phyloP scores from a whole-genome alignment of 2,329 filamentous ascomycete species.

The Neonectria ditissima region DNA sequence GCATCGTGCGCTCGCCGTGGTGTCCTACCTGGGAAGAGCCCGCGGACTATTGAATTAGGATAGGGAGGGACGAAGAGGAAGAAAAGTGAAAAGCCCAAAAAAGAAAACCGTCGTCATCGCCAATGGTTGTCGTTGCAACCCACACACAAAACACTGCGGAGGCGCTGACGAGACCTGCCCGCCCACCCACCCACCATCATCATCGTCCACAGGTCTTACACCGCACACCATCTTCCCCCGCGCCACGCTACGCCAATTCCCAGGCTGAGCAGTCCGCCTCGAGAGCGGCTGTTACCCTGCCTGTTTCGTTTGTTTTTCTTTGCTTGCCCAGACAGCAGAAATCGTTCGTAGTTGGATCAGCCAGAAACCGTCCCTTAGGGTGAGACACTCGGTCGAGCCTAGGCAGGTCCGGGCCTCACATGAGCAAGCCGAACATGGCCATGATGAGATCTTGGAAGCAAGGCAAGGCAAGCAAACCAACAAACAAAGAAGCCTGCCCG shows the following conservation, averaged over 20 bases:
- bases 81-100: background rate
- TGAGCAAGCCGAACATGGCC: background rate
- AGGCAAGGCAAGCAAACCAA: too few species aligned
- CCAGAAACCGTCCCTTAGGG: background rate
- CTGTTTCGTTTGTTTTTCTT: background rate
- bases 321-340: background rate
- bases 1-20: slow-evolving; percentile 21
- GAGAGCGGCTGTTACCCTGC: slow-evolving; percentile 6
- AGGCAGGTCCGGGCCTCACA: slow-evolving; percentile 12
- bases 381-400: slow-evolving; percentile 15
- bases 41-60: background rate
- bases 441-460: slow-evolving; percentile 3
- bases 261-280: slow-evolving; percentile 11
- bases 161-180: background rate
- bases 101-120: slow-evolving; percentile 4
- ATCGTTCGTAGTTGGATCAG: background rate
- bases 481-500: background rate
- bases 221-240: slow-evolving; percentile 14
- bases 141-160: background rate
- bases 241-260: slow-evolving; percentile 16
- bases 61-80: too few species aligned
- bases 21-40: slow-evolving; percentile 10
- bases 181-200: background rate
- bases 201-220: background rate
- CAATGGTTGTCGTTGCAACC: slow-evolving; percentile 4